Percentiles rank a stretch among this genome's conserved stretches.
phyloP scores from a whole-genome alignment of 306 rosid species.

The Lathyrus tuberosus region DNA sequence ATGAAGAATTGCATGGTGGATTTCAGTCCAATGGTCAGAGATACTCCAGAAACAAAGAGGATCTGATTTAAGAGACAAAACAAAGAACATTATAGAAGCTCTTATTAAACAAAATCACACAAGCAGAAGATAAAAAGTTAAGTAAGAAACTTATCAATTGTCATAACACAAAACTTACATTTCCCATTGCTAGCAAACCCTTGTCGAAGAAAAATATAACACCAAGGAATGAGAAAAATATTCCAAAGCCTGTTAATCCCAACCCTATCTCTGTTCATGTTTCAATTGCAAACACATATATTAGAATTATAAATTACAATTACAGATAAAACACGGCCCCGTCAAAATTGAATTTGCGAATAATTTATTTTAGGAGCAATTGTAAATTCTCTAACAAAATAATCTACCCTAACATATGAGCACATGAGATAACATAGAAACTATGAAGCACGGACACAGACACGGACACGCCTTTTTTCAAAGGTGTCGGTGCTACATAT shows the following conservation, averaged over 20 bases:
- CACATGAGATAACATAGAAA: background rate
- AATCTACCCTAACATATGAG: background rate
- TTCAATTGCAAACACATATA: conserved; percentile 34
- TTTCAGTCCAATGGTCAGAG: conserved; percentile 90
- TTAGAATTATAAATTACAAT: conserved; percentile 28
- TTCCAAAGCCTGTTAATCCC: conserved; percentile 95
- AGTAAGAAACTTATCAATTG: conserved; percentile 14
- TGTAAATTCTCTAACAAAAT: background rate
- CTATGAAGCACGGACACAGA: no score
- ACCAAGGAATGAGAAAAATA: conserved; percentile 92
- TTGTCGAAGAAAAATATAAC: conserved; percentile 89
- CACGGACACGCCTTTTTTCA: no score
- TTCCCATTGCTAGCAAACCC: conserved; percentile 98
- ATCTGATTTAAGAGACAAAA: conserved; percentile 63
- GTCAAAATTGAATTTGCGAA: background rate
- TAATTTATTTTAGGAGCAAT: background rate
- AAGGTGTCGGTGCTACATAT: no score
- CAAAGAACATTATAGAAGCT: conserved; percentile 27
- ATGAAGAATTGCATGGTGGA: conserved; percentile 92
- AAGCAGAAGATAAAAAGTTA: background rate
- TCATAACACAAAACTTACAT: conserved; percentile 57
- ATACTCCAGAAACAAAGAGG: conserved; percentile 93
- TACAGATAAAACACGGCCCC: conserved; percentile 6
- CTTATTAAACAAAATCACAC: conserved; percentile 33
- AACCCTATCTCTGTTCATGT: conserved; percentile 84